A percentile compares a stretch with the other conserved stretches of the same genome.
Conservation (phyloP, 2,329 filamentous ascomycete genomes). For the Aspergillaceae sp. region DNA sequence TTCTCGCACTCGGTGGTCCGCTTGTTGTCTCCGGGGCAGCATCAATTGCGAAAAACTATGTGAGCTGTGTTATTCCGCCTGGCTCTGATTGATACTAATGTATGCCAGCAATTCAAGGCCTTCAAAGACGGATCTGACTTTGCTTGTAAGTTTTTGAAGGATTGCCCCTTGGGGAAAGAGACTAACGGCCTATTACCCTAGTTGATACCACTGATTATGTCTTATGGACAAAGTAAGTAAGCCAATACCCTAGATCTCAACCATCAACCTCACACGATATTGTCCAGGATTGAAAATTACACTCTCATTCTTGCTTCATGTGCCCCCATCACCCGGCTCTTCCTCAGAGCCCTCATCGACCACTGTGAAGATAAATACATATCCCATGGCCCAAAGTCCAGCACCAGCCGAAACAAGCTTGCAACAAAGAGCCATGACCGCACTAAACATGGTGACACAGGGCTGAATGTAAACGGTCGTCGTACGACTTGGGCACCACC, state of each 20-base stretch:
- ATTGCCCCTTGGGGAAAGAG: no score
- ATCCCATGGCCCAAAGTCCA: conserved; percentile 15
- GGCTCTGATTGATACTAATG: neutral
- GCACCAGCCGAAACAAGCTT: conserved; percentile 8
- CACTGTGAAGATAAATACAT: conserved; percentile 11
- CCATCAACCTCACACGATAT: neutral
- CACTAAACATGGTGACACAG: conserved; percentile 12
- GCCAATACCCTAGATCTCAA: no score
- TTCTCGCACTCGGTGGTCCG: conserved; percentile 24
- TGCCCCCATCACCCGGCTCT: conserved; percentile 22
- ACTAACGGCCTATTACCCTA: no score
- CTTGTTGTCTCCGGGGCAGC: conserved; percentile 27
- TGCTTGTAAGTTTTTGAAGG: neutral
- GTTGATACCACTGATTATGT: no score
- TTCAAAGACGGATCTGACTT: neutral
- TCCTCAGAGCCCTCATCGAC: conserved; percentile 24
- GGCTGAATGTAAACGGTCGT: neutral
- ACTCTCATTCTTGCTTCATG: conserved; percentile 29
- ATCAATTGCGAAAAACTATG: conserved; percentile 31
- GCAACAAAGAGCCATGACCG: conserved; percentile 7
- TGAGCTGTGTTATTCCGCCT: conserved; percentile 5
- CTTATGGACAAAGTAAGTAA: conserved; percentile 26
- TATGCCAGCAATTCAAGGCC: neutral
- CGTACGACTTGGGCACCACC: conserved; percentile 1
- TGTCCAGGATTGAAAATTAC: conserved; percentile 29